These are phyloP conservation scores for Aspergillus aculeatinus DNA, from an alignment of 2,329 filamentous ascomycete genomes.

Conservation along the genomic window DNA sequence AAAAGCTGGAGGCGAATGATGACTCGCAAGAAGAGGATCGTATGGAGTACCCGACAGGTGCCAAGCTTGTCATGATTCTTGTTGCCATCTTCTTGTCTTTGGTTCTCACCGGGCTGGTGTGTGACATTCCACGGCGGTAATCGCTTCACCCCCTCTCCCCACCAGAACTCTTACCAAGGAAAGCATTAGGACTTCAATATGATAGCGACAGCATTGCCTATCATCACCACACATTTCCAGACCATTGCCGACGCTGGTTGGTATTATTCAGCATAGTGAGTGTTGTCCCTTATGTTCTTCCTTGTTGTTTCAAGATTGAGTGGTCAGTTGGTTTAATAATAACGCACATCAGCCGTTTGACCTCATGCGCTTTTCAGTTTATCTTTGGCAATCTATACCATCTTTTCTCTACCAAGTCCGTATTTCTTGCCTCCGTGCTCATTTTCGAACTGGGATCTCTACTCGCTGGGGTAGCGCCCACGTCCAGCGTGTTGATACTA, in stretches of 20 bases:
- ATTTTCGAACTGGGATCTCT: conserved; percentile 8
- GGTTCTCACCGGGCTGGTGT: no score
- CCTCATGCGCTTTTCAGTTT: conserved; percentile 7
- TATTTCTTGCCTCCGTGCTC: conserved; percentile 2
- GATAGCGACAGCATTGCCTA: conserved; percentile 8
- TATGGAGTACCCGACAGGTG: no score
- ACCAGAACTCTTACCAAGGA: conserved; percentile 44
- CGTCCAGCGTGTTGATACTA: conserved; percentile 1
- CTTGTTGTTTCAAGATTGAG: no score
- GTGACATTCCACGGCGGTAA: no score
- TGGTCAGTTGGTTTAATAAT: background rate
- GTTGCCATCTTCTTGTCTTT: no score
- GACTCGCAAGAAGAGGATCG: no score
- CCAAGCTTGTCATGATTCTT: no score
- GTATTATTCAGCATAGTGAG: conserved; percentile 10
- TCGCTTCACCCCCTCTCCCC: no score
- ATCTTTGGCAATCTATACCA: conserved; percentile 9
- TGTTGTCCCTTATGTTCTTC: background rate
- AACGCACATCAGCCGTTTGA: background rate
- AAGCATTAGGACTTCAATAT: conserved; percentile 7
- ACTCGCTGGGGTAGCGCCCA: background rate
- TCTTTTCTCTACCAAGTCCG: conserved; percentile 3
- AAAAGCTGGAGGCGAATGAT: no score
- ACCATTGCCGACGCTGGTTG: conserved; percentile 5
- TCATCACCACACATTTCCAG: conserved; percentile 4